Evolutionary conservation across 345 rosid species (phyloP), one percentile per base, ranked within the genome.

Genomic region (Aurinia saxatilis): DNA sequence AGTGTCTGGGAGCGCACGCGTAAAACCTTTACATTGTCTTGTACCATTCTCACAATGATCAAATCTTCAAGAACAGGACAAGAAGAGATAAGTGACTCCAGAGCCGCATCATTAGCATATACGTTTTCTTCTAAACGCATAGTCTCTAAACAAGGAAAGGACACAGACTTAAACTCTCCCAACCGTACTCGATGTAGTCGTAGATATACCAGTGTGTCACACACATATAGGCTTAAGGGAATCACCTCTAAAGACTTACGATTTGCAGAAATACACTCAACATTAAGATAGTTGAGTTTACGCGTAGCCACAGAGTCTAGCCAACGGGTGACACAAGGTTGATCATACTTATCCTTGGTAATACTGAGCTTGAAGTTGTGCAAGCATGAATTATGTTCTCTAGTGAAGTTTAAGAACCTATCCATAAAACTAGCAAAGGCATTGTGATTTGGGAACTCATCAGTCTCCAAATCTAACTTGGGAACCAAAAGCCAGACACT

Each of bases 161-260:
- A 27, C 5, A 38, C 58, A 38, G 7, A 12, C 7, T n/a, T n/a
- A n/a, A n/a, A n/a, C n/a, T n/a, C n/a, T n/a, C n/a, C n/a, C n/a
- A n/a, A n/a, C n/a, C n/a, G 0, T 3, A 55, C 60, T 2, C 0
- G 0, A 13, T 1, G 4, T 16, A 61, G 56, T 36, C 15, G 35
- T 21, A 61, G 36, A 5, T n/a, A 6, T 6, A 37, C 8, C 14
- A 61, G 15, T 34, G 56, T 36, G 35, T 36, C 56, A 35, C 66
- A 61, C 7, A 35, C 23, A 45, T 63, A 63, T 6, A 63, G 11
- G 38, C 67, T n/a, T n/a, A n/a, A n/a, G n/a, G n/a, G n/a, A n/a
- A n/a, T n/a, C n/a, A n/a, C n/a, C n/a, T n/a, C n/a, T 27, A 66
- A 9, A 16, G n/a, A 66, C 16, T 36, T 6, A 54, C 69, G 69